A percentile compares a stretch with the other conserved stretches of the same genome.
Evolutionary conservation across 1,284 basidiomycete genomes (phyloP).

Genomic region (Erythrobasidium hasegawianum): DNA sequence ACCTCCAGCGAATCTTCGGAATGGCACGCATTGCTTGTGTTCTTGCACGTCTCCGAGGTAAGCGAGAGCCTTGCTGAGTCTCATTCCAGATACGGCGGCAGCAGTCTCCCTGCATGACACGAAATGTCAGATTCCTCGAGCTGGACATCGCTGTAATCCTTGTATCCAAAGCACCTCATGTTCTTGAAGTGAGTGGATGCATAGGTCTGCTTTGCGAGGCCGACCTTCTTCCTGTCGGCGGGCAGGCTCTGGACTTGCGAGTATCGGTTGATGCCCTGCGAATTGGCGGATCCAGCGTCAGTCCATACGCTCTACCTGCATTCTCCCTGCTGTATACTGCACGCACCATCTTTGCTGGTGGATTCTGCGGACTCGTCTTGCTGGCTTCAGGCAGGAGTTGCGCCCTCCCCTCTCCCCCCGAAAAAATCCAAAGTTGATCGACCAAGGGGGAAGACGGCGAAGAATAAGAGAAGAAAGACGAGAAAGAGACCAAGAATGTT

Average conservation of each 20-base stretch:
- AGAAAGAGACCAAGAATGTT: too few species aligned
- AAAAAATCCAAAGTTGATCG: too few species aligned
- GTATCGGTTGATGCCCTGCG: conserved; percentile 4
- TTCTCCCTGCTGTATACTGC: too few species aligned
- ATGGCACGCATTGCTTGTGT: conserved; percentile 96
- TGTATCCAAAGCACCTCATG: conserved; percentile 84
- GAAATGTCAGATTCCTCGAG: conserved; percentile 1
- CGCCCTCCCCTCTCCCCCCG: too few species aligned
- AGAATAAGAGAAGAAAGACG: too few species aligned
- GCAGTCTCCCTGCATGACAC: conserved; percentile 48
- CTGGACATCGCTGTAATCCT: too few species aligned
- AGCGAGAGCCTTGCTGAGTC: conserved; percentile 89
- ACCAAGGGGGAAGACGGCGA: too few species aligned
- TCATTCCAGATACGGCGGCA: conserved; percentile 65
- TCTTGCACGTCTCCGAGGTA: conserved; percentile 94
- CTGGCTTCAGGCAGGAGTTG: too few species aligned
- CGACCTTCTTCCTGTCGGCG: conserved; percentile 44
- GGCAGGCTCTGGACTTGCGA: conserved; percentile 12
- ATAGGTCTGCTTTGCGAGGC: conserved; percentile 55
- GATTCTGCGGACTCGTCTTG: too few species aligned
- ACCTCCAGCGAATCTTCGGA: conserved; percentile 94
- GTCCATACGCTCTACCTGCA: too few species aligned
- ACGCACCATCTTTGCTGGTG: too few species aligned
- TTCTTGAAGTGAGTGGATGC: conserved; percentile 99
- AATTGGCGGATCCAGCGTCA: too few species aligned